These are phyloP conservation scores for Isabelozyma heimii DNA, from an alignment of 805 yeast species.

Conservation along the genomic window DNA sequence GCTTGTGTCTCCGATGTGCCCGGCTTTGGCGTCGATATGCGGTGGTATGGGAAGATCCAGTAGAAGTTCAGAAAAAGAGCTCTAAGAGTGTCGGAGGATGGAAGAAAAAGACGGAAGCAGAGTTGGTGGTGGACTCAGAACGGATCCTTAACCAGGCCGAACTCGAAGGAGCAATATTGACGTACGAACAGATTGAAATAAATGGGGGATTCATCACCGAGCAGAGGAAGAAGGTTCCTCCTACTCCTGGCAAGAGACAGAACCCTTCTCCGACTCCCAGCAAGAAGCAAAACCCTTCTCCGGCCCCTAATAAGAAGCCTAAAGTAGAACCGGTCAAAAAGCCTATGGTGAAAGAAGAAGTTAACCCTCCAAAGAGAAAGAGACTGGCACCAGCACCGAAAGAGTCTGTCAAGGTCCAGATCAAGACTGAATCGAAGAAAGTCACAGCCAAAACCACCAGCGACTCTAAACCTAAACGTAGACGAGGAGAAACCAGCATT, in stretches of 20 bases:
- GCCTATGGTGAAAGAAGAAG: conserved; percentile 7
- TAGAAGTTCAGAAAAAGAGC: conserved; percentile 54
- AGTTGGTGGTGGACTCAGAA: conserved; percentile 60
- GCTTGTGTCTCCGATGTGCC: conserved; percentile 84
- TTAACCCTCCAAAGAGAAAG: conserved; percentile 4
- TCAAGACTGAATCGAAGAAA: conserved; percentile 2
- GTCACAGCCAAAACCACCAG: no score
- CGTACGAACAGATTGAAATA: conserved; percentile 12
- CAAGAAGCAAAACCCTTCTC: conserved; percentile 2
- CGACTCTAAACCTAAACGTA: conserved; percentile 4
- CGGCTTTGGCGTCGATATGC: conserved; percentile 90
- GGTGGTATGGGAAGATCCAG: conserved; percentile 79
- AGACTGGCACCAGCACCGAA: no score
- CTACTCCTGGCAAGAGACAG: background rate
- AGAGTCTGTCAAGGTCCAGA: no score
- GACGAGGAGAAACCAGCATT: background rate
- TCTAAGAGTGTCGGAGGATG: conserved; percentile 48
- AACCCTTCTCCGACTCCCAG: no score
- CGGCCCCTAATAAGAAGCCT: background rate
- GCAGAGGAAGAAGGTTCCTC: conserved; percentile 1
- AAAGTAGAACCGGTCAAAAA: conserved; percentile 8
- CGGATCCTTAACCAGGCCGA: conserved; percentile 51
- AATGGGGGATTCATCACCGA: background rate
- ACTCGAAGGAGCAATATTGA: conserved; percentile 16
- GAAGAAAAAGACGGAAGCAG: conserved; percentile 66